Evolutionary conservation across 148 eudicot genomes (phyloP), one percentile per base, ranked within the genome.

Genomic region (Rhododendron ovatum): DNA sequence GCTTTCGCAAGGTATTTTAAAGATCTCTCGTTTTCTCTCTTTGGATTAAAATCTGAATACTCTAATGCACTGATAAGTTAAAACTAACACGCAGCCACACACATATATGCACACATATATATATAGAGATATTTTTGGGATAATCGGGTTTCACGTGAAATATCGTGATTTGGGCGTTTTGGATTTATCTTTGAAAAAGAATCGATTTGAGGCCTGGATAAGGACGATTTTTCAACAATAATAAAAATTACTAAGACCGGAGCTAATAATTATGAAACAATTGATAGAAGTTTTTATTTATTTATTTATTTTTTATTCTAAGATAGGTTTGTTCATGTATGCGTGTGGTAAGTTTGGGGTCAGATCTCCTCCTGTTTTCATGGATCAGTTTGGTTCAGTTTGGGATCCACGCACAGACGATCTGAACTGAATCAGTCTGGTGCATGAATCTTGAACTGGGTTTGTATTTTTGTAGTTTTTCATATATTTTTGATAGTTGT

Each of bases 1-100:
- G 95, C 96, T 97, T 76, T 93, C 98, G 30, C 96, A 93, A 92
- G 98, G 99, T 97, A 84, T 79, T 82, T 83, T 14, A 75, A 76
- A 55, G 75, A 65, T 87, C 65, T 86, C 41, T 84, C n/a, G 17
- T 15, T 61, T 9, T 39, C 28, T n/a, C 35, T 81, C 5, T 81
- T 33, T 24, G 17, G 13, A 45, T 26, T 22, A 48, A 2, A 30
- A 69, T 67, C 71, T 45, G n/a, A 20, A 43, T 45, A 26, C 39
- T 47, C 26, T 20, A 61, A 24, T 65, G 53, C 51, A 41, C 50
- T 77, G 43, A 2, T 15, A 75, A 75, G 79, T 15, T 15, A 75
- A 11, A 57, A 57, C 22, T 17, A 18, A 17, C 63, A 18, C 61
- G 1, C 24, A 18, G 22, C 5, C 37, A 33, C 15, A 41, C 50